Conservation (phyloP, 2,329 filamentous ascomycete species). For the Microcyclosporella mali region DNA sequence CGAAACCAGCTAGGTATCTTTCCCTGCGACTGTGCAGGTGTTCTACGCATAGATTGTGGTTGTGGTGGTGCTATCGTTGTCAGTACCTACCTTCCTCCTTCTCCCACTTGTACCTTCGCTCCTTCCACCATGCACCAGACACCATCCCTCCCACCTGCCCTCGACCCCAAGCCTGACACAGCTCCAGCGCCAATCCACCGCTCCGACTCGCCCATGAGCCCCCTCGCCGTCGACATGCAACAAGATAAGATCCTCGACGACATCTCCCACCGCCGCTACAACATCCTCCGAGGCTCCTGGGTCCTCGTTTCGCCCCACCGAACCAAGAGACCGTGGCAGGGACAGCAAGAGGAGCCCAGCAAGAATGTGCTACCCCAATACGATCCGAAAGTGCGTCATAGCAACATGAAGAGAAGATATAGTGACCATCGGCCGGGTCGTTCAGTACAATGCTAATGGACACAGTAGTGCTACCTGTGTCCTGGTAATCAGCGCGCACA, state of each 20-base stretch:
- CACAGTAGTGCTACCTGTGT: constrained; percentile 77
- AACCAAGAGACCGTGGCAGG: constrained; percentile 96
- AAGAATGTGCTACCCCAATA: constrained; percentile 61
- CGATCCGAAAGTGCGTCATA: constrained; percentile 53
- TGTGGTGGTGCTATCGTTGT: too few relatives aligned
- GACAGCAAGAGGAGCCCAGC: constrained; percentile 43
- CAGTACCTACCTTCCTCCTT: too few relatives aligned
- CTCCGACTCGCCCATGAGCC: constrained; percentile 12
- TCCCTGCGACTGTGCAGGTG: too few relatives aligned
- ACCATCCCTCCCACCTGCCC: constrained; percentile 3
- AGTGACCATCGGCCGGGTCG: background rate
- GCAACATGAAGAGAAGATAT: background rate
- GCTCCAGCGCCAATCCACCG: constrained; percentile 7
- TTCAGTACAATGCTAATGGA: constrained; percentile 9
- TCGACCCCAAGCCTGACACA: constrained; percentile 18
- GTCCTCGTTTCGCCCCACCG: constrained; percentile 92
- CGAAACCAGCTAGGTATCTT: too few relatives aligned
- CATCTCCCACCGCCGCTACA: constrained; percentile 92
- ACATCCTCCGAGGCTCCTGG: constrained; percentile 84
- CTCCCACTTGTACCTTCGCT: too few relatives aligned
- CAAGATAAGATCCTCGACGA: constrained; percentile 65
- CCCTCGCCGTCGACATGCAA: constrained; percentile 33
- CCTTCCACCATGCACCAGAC: constrained; percentile 21
- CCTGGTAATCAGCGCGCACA: constrained; percentile 84
- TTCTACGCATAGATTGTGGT: too few relatives aligned